Evolutionary conservation across 495 filamentous ascomycete species (phyloP).

Genomic region (Penicillium paxilli): DNA sequence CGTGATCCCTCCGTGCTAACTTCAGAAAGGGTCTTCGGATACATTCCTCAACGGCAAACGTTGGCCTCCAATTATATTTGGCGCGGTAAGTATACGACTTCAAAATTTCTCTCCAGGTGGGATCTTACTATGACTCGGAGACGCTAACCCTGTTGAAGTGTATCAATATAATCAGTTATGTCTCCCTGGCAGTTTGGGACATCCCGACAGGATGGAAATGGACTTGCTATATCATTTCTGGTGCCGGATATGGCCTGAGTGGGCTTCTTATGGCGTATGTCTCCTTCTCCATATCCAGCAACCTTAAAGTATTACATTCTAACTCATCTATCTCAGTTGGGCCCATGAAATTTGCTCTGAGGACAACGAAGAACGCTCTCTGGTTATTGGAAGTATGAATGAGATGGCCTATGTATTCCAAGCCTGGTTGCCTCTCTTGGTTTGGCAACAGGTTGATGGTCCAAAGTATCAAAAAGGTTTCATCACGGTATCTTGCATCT

Average conservation of each 20-base stretch:
- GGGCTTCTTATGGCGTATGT: constrained; percentile 46
- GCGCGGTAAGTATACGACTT: constrained; percentile 31
- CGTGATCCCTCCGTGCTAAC: background rate
- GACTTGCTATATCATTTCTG: constrained; percentile 42
- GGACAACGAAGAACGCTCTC: constrained; percentile 52
- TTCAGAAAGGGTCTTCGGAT: constrained; percentile 44
- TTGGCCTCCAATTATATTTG: constrained; percentile 57
- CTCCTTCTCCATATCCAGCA: background rate
- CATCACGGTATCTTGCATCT: constrained; percentile 40
- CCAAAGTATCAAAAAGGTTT: constrained; percentile 50
- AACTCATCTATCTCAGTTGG: constrained; percentile 33
- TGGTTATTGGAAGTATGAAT: constrained; percentile 52
- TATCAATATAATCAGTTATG: constrained; percentile 40
- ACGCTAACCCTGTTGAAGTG: constrained; percentile 17
- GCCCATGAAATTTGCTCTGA: constrained; percentile 51
- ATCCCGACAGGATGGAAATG: constrained; percentile 47
- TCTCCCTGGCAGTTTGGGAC: constrained; percentile 44
- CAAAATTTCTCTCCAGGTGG: background rate
- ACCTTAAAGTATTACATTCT: background rate
- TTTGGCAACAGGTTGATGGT: constrained; percentile 54
- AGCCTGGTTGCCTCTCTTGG: constrained; percentile 49
- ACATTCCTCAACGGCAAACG: constrained; percentile 51
- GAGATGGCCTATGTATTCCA: constrained; percentile 50
- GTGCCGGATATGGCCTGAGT: constrained; percentile 38
- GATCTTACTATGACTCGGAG: background rate